A percentile compares a stretch with the other conserved stretches of the same genome.
These are phyloP conservation scores for Arthroderma sp. DNA, from an alignment of 2,329 filamentous ascomycete genomes.

Conservation along the genomic window DNA sequence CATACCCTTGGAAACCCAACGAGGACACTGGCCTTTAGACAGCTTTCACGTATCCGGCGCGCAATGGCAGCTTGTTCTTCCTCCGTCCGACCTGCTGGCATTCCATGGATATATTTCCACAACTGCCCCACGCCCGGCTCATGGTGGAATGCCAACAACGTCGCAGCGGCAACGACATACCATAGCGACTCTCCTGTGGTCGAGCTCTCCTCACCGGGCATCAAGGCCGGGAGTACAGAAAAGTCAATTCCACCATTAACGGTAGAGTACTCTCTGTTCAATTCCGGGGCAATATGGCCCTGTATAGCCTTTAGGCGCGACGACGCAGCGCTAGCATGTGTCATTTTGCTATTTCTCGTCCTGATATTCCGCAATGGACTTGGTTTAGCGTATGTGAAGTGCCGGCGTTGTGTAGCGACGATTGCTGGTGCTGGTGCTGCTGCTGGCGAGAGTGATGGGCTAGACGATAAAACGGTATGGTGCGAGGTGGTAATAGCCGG, in stretches of 20 bases:
- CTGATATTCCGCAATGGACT: no score
- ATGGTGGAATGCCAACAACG: slow-evolving; percentile 16
- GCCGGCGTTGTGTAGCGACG: no score
- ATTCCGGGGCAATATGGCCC: neutral
- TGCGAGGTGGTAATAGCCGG: no score
- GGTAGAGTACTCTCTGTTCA: no score
- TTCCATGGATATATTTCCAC: slow-evolving; percentile 14
- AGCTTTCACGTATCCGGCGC: slow-evolving; percentile 15
- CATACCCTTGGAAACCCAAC: slow-evolving; percentile 19
- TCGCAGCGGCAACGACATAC: slow-evolving; percentile 16
- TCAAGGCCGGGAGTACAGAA: slow-evolving; percentile 2
- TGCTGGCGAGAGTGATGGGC: no score
- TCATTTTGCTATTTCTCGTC: no score
- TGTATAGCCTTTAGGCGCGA: neutral
- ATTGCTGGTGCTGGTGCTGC: no score
- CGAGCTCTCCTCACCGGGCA: slow-evolving; percentile 3
- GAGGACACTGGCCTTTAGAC: slow-evolving; percentile 17
- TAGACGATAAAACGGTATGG: no score
- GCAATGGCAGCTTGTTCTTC: slow-evolving; percentile 10
- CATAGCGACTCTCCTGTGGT: slow-evolving; percentile 11
- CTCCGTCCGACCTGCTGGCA: slow-evolving; percentile 1
- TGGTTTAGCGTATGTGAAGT: no score
- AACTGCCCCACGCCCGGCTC: slow-evolving; percentile 15
- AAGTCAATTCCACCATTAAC: slow-evolving; percentile 2
- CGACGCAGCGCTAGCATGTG: neutral